Percentiles rank a stretch among this genome's conserved stretches.
Conservation (phyloP, 805 yeast species). For the Yarrowia yakushimensis region DNA sequence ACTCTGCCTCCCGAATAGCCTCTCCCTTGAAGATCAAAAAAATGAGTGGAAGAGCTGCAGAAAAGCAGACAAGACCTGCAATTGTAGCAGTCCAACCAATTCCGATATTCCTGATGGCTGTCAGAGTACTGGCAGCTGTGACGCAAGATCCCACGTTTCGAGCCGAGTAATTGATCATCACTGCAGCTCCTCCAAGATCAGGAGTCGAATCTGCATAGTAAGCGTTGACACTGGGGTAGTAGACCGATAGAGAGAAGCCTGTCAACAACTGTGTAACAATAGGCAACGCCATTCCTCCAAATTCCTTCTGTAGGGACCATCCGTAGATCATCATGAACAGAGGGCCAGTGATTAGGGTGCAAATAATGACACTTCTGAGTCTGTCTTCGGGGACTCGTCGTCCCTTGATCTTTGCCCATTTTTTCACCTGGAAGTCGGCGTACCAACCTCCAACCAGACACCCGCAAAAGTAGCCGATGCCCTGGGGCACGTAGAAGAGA, state of each 20-base stretch:
- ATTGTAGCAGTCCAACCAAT: slow-evolving; percentile 57
- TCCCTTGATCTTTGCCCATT: slow-evolving; percentile 42
- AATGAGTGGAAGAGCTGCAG: neutral
- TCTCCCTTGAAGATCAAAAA: neutral
- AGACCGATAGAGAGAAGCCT: slow-evolving; percentile 51
- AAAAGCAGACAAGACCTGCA: slow-evolving; percentile 42
- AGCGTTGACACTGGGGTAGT: slow-evolving; percentile 53
- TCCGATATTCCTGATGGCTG: slow-evolving; percentile 48
- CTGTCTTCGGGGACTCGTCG: slow-evolving; percentile 53
- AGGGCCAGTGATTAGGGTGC: slow-evolving; percentile 46
- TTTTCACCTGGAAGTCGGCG: slow-evolving; percentile 49
- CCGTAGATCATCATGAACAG: slow-evolving; percentile 49
- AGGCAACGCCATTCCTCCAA: slow-evolving; percentile 57
- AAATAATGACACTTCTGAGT: slow-evolving; percentile 41
- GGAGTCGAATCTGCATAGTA: slow-evolving; percentile 60
- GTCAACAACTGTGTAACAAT: slow-evolving; percentile 47
- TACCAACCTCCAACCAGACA: slow-evolving; percentile 52
- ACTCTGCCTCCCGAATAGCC: neutral
- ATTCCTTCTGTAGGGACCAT: slow-evolving; percentile 47
- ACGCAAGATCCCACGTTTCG: slow-evolving; percentile 52
- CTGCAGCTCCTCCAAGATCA: slow-evolving; percentile 51
- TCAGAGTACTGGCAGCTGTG: slow-evolving; percentile 49
- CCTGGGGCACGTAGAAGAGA: slow-evolving; percentile 57
- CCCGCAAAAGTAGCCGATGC: slow-evolving; percentile 50
- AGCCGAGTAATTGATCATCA: slow-evolving; percentile 51